Conservation (phyloP, 2,329 filamentous ascomycete genomes). For the Neonectria neomacrospora region DNA sequence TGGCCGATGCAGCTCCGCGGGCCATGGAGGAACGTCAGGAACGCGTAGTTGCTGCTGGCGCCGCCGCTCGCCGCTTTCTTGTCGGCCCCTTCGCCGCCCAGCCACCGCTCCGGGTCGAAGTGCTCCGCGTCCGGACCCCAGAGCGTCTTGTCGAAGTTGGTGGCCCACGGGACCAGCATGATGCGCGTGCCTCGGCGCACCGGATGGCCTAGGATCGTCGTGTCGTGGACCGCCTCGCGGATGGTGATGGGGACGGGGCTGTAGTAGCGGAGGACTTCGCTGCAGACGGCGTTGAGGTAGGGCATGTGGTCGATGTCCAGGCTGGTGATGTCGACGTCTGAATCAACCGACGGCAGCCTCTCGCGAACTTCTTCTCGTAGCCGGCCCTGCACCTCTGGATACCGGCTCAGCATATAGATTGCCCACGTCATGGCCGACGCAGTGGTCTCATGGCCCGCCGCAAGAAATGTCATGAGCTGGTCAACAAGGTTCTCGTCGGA, state of each 20-base stretch:
- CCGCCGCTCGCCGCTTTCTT: conserved; percentile 71
- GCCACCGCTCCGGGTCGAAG: conserved; percentile 86
- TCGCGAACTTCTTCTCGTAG: conserved; percentile 76
- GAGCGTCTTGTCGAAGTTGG: conserved; percentile 74
- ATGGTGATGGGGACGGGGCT: conserved; percentile 77
- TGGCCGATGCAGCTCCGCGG: conserved; percentile 87
- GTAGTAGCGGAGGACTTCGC: conserved; percentile 79
- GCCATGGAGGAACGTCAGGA: conserved; percentile 86
- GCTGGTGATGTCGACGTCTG: conserved; percentile 50
- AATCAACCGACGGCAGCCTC: conserved; percentile 63
- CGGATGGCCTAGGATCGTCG: conserved; percentile 70
- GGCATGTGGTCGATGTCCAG: conserved; percentile 76
- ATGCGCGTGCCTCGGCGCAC: conserved; percentile 79
- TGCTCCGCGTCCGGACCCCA: conserved; percentile 81
- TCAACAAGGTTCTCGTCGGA: conserved; percentile 83
- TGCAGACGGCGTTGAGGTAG: conserved; percentile 83
- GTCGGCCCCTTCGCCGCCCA: conserved; percentile 53
- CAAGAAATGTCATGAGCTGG: conserved; percentile 91
- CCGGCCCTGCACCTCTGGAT: conserved; percentile 72
- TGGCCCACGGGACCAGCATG: conserved; percentile 71
- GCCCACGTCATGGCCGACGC: conserved; percentile 81
- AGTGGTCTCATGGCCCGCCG: conserved; percentile 84
- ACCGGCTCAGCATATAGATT: conserved; percentile 72
- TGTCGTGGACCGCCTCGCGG: conserved; percentile 72
- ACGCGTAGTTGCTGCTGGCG: conserved; percentile 79